Evolutionary conservation across 2,329 filamentous ascomycete genomes (phyloP).

Genomic region (Dothideomycetes sp.): DNA sequence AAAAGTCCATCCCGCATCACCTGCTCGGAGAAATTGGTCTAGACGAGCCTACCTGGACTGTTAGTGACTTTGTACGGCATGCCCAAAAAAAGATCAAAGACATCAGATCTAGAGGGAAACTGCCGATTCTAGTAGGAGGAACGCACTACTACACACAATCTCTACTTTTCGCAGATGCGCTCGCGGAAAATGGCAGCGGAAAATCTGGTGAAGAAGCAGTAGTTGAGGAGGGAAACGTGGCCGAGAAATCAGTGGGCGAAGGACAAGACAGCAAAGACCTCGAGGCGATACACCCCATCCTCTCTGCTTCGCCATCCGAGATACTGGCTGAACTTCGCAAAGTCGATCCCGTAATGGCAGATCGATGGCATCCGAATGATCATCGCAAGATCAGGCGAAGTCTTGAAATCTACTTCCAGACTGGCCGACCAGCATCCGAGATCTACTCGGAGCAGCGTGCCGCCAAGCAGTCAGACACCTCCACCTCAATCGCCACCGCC

Average conservation of each 20-base stretch:
- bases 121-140: conserved; percentile 87
- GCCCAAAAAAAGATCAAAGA: conserved; percentile 61
- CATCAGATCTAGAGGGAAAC: conserved; percentile 63
- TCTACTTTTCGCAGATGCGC: conserved; percentile 66
- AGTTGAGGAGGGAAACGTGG: conserved; percentile 9
- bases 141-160: conserved; percentile 93
- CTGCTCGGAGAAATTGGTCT: conserved; percentile 69
- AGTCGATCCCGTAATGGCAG: conserved; percentile 82
- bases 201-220: conserved; percentile 18
- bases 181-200: conserved; percentile 46
- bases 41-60: conserved; percentile 71
- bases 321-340: conserved; percentile 63
- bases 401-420: conserved; percentile 78
- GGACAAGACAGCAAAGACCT: conserved; percentile 7
- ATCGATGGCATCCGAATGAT: conserved; percentile 89
- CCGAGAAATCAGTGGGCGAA: conserved; percentile 17
- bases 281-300: conserved; percentile 48
- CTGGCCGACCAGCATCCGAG: conserved; percentile 70
- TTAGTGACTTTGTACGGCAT: conserved; percentile 63
- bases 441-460: conserved; percentile 66
- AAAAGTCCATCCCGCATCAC: conserved; percentile 74
- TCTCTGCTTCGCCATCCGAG: conserved; percentile 55
- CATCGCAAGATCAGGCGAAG: conserved; percentile 80
- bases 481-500: background rate
- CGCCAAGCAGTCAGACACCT: too few species aligned